A percentile compares a stretch with the other conserved stretches of the same genome.
phyloP scores from a whole-genome alignment of 192 early-diverging fungal species.

The Coemansia sp. region DNA sequence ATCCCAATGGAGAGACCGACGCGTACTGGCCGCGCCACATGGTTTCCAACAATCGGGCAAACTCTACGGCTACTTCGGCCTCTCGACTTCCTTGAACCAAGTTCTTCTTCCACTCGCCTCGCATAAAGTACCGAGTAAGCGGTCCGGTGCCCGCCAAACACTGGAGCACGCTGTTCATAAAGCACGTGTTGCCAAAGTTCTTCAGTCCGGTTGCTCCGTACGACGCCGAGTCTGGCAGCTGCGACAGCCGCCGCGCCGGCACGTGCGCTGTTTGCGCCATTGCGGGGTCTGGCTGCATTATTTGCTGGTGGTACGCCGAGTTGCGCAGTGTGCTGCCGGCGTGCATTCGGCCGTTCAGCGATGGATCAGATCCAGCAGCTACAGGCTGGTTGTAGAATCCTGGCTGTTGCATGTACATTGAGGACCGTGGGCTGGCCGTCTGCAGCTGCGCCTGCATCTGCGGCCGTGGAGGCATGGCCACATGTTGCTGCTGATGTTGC shows the following conservation, averaged over 20 bases:
- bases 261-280: background rate
- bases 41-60: slow-evolving; percentile 70
- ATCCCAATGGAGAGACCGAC: slow-evolving; percentile 74
- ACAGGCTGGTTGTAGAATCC: slow-evolving; percentile 33
- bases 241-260: background rate
- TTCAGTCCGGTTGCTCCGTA: slow-evolving; percentile 71
- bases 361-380: slow-evolving; percentile 46
- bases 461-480: background rate
- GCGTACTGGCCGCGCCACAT: slow-evolving; percentile 83
- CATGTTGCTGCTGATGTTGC: background rate
- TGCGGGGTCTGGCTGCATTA: background rate
- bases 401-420: slow-evolving; percentile 11
- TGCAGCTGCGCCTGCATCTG: background rate
- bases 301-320: slow-evolving; percentile 19
- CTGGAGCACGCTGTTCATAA: slow-evolving; percentile 83
- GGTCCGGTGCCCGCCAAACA: slow-evolving; percentile 71
- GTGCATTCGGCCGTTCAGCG: slow-evolving; percentile 48
- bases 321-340: slow-evolving; percentile 35
- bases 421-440: background rate
- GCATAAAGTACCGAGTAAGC: slow-evolving; percentile 72
- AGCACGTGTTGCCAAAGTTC: slow-evolving; percentile 85
- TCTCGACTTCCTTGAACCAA: slow-evolving; percentile 60
- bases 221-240: slow-evolving; percentile 42
- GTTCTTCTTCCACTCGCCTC: slow-evolving; percentile 55
- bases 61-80: slow-evolving; percentile 70